A percentile compares a stretch with the other conserved stretches of the same genome.
phyloP scores from a whole-genome alignment of 331 rosid species.

The Telfairia occidentalis region DNA sequence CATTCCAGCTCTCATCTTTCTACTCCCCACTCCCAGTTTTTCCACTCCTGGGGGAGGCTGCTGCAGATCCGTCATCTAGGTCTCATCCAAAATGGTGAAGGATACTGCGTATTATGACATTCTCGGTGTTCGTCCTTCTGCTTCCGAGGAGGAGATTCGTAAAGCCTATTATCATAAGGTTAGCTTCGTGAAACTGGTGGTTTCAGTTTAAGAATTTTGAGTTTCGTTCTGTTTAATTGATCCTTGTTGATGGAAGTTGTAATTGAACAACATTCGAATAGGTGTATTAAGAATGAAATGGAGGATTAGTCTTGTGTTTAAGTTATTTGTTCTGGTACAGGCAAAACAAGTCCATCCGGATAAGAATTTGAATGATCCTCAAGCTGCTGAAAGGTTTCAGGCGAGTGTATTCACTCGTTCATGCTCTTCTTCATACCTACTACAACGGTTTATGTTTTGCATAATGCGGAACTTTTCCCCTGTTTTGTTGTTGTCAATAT shows the following conservation, averaged over 20 bases:
- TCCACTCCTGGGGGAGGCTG: not conserved
- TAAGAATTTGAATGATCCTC: conserved; percentile 82
- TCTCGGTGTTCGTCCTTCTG: conserved; percentile 53
- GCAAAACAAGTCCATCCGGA: conserved; percentile 97
- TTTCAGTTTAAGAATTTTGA: not conserved
- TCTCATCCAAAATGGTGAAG: conserved; percentile 36
- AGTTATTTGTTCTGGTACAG: conserved; percentile 23
- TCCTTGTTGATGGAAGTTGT: not conserved
- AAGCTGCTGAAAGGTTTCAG: conserved; percentile 78
- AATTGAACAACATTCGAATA: not conserved
- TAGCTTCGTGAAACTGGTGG: not conserved
- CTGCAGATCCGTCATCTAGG: not conserved
- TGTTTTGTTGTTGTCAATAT: not conserved
- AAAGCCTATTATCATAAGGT: conserved; percentile 91
- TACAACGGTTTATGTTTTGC: not conserved
- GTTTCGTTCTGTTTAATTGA: not conserved
- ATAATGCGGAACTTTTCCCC: not conserved
- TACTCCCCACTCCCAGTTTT: conserved; percentile 1
- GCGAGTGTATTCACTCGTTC: conserved; percentile 20
- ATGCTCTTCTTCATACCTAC: not conserved
- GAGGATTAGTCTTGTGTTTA: not conserved
- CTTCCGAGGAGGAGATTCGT: conserved; percentile 74
- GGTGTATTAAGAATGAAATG: not conserved
- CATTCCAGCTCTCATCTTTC: conserved; percentile 2
- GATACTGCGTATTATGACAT: conserved; percentile 80